Conservation (phyloP, 306 rosid species). For the Rosa persica region DNA sequence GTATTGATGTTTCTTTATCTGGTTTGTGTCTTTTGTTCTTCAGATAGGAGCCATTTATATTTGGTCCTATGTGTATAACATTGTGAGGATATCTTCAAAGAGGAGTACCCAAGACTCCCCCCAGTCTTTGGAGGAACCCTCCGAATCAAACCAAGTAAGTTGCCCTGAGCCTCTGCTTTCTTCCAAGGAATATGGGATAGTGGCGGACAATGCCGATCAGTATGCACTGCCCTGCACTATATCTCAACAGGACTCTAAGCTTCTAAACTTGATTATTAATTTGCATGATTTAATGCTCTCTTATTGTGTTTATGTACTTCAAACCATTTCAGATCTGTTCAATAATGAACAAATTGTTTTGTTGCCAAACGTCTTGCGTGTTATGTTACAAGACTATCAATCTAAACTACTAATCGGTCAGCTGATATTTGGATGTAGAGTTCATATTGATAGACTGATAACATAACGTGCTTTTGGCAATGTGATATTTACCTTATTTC, state of each 20-base stretch:
- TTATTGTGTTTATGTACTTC: not conserved
- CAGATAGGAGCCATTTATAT: constrained; percentile 68
- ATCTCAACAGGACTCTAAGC: constrained; percentile 39
- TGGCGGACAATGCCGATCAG: constrained; percentile 34
- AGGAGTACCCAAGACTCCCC: constrained; percentile 17
- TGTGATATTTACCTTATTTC: not conserved
- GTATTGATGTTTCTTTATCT: not conserved
- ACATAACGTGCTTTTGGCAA: not conserved
- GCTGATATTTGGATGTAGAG: not conserved
- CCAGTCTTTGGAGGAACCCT: constrained; percentile 32
- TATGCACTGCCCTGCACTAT: constrained; percentile 31
- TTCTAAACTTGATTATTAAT: constrained; percentile 11
- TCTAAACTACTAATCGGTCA: not conserved
- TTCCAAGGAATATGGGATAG: constrained; percentile 15
- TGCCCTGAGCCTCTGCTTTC: constrained; percentile 33
- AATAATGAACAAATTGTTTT: not conserved
- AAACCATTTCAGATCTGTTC: not conserved
- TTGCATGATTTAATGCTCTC: not conserved
- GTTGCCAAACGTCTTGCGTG: not conserved
- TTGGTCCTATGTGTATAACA: constrained; percentile 84
- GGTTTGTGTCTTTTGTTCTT: constrained; percentile 3
- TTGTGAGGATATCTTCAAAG: constrained; percentile 61
- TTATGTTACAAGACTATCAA: not conserved
- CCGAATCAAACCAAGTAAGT: constrained; percentile 26
- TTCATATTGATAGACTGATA: not conserved